These are phyloP conservation scores for Alternaria sp. DNA, from an alignment of 2,329 filamentous ascomycete genomes.

Conservation along the genomic window DNA sequence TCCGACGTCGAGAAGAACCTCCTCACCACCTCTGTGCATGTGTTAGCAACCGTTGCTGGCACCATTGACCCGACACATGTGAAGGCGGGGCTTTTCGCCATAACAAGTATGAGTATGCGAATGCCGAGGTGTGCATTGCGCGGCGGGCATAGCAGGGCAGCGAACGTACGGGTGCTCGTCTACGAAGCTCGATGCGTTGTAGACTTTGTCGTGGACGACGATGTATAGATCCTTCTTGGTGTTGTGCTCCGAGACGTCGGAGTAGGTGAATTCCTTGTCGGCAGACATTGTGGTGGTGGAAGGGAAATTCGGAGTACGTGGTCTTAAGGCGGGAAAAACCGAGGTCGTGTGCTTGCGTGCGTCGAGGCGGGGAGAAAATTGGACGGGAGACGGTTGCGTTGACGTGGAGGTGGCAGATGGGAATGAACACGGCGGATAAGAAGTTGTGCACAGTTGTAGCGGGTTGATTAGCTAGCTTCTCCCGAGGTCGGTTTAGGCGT, in stretches of 20 bases:
- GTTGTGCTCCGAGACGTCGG: conserved; percentile 49
- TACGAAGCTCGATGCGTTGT: conserved; percentile 85
- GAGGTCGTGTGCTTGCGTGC: conserved; percentile 1
- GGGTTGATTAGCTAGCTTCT: conserved; percentile 10
- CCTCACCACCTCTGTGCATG: conserved; percentile 85
- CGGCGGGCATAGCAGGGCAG: conserved; percentile 3
- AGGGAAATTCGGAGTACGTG: conserved; percentile 2
- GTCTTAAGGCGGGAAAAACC: neutral
- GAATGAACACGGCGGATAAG: conserved; percentile 13
- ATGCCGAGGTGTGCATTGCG: conserved; percentile 1
- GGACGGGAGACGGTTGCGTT: neutral
- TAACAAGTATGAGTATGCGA: neutral
- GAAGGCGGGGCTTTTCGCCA: conserved; percentile 10
- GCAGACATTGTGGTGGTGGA: conserved; percentile 36
- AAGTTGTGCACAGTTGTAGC: conserved; percentile 19
- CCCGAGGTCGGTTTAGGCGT: conserved; percentile 4
- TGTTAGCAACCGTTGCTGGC: conserved; percentile 10
- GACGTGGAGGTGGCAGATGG: conserved; percentile 9
- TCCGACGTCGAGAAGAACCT: conserved; percentile 93
- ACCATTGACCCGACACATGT: neutral
- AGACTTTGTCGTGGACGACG: conserved; percentile 96
- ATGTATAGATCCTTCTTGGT: conserved; percentile 90
- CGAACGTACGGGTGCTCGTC: conserved; percentile 89
- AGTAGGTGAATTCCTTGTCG: conserved; percentile 50
- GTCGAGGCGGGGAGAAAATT: neutral